Conservation (phyloP, 2,329 filamentous ascomycete genomes). For the Esteya vermicola region DNA sequence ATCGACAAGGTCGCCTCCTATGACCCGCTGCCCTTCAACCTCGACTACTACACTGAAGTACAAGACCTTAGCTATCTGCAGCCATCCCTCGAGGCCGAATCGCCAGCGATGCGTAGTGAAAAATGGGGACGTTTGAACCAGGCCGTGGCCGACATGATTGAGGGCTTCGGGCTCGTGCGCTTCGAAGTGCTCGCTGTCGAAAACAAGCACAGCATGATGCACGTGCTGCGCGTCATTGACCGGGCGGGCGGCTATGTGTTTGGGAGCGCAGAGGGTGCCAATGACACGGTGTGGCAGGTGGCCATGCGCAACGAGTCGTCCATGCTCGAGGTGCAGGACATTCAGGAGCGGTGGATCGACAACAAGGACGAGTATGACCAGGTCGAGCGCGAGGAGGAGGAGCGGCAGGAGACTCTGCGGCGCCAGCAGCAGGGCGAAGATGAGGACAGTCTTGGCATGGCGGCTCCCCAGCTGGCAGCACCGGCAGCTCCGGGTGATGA, state of each 20-base stretch:
- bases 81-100: constrained; percentile 67
- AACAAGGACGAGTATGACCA: constrained; percentile 78
- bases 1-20: constrained; percentile 88
- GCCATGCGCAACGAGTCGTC: constrained; percentile 69
- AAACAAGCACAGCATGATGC: constrained; percentile 95
- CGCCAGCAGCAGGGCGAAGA: constrained; percentile 7
- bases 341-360: constrained; percentile 94
- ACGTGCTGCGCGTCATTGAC: constrained; percentile 76
- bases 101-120: constrained; percentile 49
- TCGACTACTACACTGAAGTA: constrained; percentile 95
- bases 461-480: constrained; percentile 17
- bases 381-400: constrained; percentile 52
- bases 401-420: constrained; percentile 53
- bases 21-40: constrained; percentile 78
- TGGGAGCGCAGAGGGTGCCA: constrained; percentile 76
- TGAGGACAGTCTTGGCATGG: constrained; percentile 17
- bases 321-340: constrained; percentile 69
- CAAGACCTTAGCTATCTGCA: constrained; percentile 80
- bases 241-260: constrained; percentile 88
- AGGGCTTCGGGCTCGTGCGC: constrained; percentile 76
- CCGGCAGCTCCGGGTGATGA: constrained; percentile 23
- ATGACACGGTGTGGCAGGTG: constrained; percentile 94
- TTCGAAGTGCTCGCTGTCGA: constrained; percentile 94
- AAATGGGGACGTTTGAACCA: constrained; percentile 80
- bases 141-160: constrained; percentile 73